These are phyloP conservation scores for Sporisorium iseilematis-ciliati DNA, from an alignment of 1,284 basidiomycete genomes.

Conservation along the genomic window DNA sequence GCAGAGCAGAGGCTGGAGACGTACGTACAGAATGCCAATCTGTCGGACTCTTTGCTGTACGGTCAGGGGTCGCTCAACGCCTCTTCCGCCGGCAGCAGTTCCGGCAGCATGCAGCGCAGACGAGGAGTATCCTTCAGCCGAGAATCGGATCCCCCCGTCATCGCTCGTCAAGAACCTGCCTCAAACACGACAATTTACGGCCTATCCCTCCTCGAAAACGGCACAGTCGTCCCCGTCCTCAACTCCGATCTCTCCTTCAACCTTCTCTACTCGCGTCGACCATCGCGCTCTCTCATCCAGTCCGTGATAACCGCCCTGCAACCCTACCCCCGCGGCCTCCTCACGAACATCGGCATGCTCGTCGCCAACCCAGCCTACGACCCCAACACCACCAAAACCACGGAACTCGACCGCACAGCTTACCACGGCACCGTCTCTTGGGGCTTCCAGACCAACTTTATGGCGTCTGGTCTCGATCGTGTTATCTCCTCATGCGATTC, in stretches of 20 bases:
- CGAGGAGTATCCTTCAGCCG: conserved; percentile 15
- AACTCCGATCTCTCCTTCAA: conserved; percentile 72
- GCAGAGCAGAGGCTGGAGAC: conserved; percentile 70
- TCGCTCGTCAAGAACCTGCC: conserved; percentile 16
- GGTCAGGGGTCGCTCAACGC: conserved; percentile 48
- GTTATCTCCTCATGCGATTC: conserved; percentile 70
- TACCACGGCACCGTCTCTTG: conserved; percentile 73
- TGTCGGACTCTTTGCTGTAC: conserved; percentile 69
- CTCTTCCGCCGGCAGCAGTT: conserved; percentile 16
- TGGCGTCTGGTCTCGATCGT: conserved; percentile 71
- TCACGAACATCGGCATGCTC: conserved; percentile 73
- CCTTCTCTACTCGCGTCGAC: conserved; percentile 71
- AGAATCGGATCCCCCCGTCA: conserved; percentile 13
- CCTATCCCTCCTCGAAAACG: conserved; percentile 39
- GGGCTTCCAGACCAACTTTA: conserved; percentile 72
- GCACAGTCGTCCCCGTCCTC: conserved; percentile 58
- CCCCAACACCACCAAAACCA: conserved; percentile 70
- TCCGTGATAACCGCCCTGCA: conserved; percentile 71
- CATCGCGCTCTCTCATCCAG: conserved; percentile 68
- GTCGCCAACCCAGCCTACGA: conserved; percentile 72
- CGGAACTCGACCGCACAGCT: conserved; percentile 70
- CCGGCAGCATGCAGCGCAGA: conserved; percentile 11
- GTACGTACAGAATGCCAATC: conserved; percentile 71
- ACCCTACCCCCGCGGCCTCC: conserved; percentile 72
- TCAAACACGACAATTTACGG: conserved; percentile 31